phyloP scores from a whole-genome alignment of 495 filamentous ascomycete genomes.

The Penicilliopsis zonata region DNA sequence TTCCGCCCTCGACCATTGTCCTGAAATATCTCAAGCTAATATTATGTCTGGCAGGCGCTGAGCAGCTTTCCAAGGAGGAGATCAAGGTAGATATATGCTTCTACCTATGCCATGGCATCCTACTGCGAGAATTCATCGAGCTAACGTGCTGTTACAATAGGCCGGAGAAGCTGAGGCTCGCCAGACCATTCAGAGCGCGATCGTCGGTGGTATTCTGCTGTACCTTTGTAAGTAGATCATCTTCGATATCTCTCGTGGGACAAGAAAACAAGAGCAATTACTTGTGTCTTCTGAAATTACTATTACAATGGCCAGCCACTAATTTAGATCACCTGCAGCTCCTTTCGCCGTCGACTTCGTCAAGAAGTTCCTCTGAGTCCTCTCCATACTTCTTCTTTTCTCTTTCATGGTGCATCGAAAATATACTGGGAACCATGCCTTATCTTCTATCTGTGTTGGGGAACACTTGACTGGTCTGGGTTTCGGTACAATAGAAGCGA shows the following conservation, averaged over 20 bases:
- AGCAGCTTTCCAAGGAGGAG: conserved; percentile 37
- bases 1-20: neutral
- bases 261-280: neutral
- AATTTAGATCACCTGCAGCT: conserved; percentile 34
- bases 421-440: neutral
- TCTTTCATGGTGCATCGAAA: conserved; percentile 1
- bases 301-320: neutral
- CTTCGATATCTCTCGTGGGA: neutral
- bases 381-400: conserved; percentile 1
- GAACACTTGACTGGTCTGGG: neutral
- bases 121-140: neutral
- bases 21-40: neutral
- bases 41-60: conserved; percentile 16
- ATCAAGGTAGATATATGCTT: conserved; percentile 23
- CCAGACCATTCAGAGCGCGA: conserved; percentile 49
- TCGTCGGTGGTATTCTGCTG: conserved; percentile 52
- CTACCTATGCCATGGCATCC: neutral
- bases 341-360: conserved; percentile 75
- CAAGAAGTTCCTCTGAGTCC: conserved; percentile 55
- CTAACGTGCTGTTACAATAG: conserved; percentile 12
- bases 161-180: conserved; percentile 59
- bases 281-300: no score
- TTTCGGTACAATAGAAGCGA: neutral
- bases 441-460: neutral
- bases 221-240: conserved; percentile 65